Conservation (phyloP, 352 stramenopile species). For the Elongisporangium senticosum region DNA sequence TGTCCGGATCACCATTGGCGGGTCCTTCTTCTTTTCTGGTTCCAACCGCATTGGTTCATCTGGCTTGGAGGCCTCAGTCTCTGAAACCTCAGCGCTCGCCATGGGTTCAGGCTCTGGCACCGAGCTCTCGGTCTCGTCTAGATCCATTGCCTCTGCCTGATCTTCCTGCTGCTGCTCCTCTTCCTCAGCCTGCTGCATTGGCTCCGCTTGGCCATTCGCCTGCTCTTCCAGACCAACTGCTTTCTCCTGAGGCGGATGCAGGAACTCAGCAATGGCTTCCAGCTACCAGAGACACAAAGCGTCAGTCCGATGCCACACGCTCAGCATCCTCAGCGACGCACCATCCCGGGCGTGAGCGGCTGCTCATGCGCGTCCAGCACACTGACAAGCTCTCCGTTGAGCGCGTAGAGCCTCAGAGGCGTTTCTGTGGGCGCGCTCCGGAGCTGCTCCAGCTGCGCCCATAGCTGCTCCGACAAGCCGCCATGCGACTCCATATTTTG, state of each 20-base stretch:
- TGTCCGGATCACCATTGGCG: background rate
- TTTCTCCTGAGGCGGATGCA: slow-evolving; percentile 2
- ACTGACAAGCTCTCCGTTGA: slow-evolving; percentile 42
- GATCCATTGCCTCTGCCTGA: background rate
- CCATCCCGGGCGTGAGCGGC: slow-evolving; percentile 47
- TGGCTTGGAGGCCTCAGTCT: background rate
- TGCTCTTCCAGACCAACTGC: background rate
- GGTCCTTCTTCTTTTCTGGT: background rate
- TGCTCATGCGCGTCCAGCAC: slow-evolving; percentile 52
- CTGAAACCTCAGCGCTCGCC: slow-evolving; percentile 3
- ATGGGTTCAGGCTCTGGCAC: background rate
- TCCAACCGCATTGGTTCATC: background rate
- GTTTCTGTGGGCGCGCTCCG: slow-evolving; percentile 16
- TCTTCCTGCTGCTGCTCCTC: slow-evolving; percentile 1
- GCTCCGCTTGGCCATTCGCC: too few relatives aligned
- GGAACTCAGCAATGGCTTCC: slow-evolving; percentile 32
- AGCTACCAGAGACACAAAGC: slow-evolving; percentile 16
- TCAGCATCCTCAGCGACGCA: slow-evolving; percentile 9
- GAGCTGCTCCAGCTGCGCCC: slow-evolving; percentile 24
- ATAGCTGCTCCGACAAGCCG: slow-evolving; percentile 5
- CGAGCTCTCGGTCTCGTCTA: slow-evolving; percentile 10
- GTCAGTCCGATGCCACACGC: slow-evolving; percentile 1
- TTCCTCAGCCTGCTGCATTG: background rate
- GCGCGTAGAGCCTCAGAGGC: slow-evolving; percentile 38
- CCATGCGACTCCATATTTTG: background rate